Percentiles rank a stretch among this genome's conserved stretches.
Evolutionary conservation across 495 filamentous ascomycete genomes (phyloP).

Genomic region (Hypoxylon trugodes): DNA sequence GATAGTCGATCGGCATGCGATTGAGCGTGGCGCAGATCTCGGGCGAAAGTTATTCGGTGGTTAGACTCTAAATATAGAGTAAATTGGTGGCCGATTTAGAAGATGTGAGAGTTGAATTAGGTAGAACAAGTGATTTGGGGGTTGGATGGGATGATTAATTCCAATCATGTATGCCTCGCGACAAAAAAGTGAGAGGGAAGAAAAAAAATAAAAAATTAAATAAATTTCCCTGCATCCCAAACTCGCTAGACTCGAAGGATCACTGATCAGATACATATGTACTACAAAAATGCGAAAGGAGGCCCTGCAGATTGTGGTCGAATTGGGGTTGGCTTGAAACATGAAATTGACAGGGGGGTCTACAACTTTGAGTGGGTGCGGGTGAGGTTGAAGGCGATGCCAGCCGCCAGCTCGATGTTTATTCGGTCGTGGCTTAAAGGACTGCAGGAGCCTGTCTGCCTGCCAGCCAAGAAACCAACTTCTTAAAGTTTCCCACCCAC

Average conservation of each 20-base stretch:
- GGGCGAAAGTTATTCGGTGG: slow-evolving; percentile 27
- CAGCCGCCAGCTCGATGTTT: neutral
- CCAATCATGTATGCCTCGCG: too few species aligned
- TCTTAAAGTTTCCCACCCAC: too few species aligned
- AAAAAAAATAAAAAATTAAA: slow-evolving; percentile 15
- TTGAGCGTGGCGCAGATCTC: slow-evolving; percentile 28
- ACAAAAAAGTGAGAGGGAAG: neutral
- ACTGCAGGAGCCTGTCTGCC: too few species aligned
- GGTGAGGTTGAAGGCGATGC: neutral
- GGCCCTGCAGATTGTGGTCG: slow-evolving; percentile 37
- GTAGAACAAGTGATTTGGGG: too few species aligned
- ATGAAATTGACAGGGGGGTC: slow-evolving; percentile 21
- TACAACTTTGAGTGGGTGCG: neutral
- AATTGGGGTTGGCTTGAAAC: slow-evolving; percentile 42
- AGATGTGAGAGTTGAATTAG: neutral
- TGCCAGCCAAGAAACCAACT: too few species aligned
- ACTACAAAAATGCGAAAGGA: slow-evolving; percentile 27
- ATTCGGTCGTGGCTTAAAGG: too few species aligned
- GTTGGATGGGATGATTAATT: too few species aligned
- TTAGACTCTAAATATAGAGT: slow-evolving; percentile 29
- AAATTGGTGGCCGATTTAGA: slow-evolving; percentile 5
- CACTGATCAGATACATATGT: slow-evolving; percentile 22
- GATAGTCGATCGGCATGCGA: slow-evolving; percentile 17
- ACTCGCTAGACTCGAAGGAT: slow-evolving; percentile 18
- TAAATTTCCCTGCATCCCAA: slow-evolving; percentile 14